Base-by-base conservation (phyloP, 2,329 filamentous ascomycete genomes). In the Aspergillus intermedius region DNA sequence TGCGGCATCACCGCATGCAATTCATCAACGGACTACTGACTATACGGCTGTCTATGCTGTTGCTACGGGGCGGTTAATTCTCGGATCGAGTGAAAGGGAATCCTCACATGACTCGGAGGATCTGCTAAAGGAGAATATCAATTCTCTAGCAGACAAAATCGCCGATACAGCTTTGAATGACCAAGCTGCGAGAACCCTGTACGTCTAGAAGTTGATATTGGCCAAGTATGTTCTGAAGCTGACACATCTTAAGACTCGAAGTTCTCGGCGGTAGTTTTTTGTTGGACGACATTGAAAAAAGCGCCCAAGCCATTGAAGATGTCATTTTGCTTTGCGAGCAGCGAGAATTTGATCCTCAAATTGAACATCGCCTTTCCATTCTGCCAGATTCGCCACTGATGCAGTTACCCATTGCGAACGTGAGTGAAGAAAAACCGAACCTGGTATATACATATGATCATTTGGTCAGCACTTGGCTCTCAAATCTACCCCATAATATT, bases 241-340 rank as follows among this genome's bases (percentile, higher is more conserved):
- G 39, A 59, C 44, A n/a, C 22, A 15, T 25, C 30, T 22, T 47
- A 69, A 69, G 69, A 50, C 54, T 70, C 48, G 69, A 72, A 50
- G 45, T 65, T 9, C 52, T 62, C 40, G 53, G 50, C 19, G 50
- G 51, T 21, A 55, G 56, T 23, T 60, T 63, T 4, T 35, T 57
- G 19, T 41, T 69, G 32, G 61, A 66, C 28, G 66, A 69, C 47
- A 67, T 72, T 32, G 70, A 72, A 42, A 56, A 67, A 35, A 64
- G 60, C 41, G 56, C 64, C 12, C 54, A 58, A 19, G 61, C 63
- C 35, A 49, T 70, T 13, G 53, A 61, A 8, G 50, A 46, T 25
- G 58, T 70, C 30, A 42, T 63, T 15, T 58, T 58, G 21, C 43
- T 44, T 6, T 45, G 57, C 19, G 21, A 56, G 23, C 25, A 44